Base-by-base conservation (phyloP, 169 alveolate genomes). In the Besnoitia besnoiti region DNA sequence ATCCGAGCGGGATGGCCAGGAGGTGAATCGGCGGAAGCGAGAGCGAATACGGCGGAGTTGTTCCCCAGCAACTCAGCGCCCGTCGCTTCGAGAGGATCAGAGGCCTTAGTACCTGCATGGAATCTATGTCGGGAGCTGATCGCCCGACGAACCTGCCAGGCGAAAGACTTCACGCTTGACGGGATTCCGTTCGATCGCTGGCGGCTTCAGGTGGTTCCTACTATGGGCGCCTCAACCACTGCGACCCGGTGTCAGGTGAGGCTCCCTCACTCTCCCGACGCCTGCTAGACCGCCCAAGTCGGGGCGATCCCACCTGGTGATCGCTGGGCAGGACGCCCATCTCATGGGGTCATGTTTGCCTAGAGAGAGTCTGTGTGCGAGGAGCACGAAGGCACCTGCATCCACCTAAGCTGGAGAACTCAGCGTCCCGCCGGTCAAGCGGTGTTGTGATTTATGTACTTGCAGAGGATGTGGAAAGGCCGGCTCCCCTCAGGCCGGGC, bases 381-480 rank as follows among this genome's bases (percentile, higher is more conserved):
- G n/a, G n/a, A n/a, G n/a, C n/a, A n/a, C n/a, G n/a, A n/a, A n/a
- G n/a, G n/a, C n/a, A n/a, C n/a, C n/a, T n/a, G n/a, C n/a, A n/a
- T n/a, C n/a, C n/a, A n/a, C n/a, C n/a, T n/a, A n/a, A n/a, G n/a
- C n/a, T n/a, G n/a, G n/a, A n/a, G n/a, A n/a, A n/a, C n/a, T n/a
- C n/a, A n/a, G n/a, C n/a, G n/a, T n/a, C n/a, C n/a, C n/a, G n/a
- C n/a, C n/a, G n/a, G n/a, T n/a, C n/a, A n/a, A n/a, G n/a, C n/a
- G n/a, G n/a, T n/a, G n/a, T 2, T 37, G 82, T 10, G 44, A 16
- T 7, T 10, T 73, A 12, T 73, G 47, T n/a, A 12, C n/a, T 24
- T 33, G 12, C 92, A 89, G 92, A 67, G 92, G n/a, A 89, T 89
- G 92, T 73, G 79, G 46, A 37, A 50, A 14, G 92, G 92, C n/a